phyloP scores from a whole-genome alignment of 768 basidiomycete species.

The Epithele typhae region DNA sequence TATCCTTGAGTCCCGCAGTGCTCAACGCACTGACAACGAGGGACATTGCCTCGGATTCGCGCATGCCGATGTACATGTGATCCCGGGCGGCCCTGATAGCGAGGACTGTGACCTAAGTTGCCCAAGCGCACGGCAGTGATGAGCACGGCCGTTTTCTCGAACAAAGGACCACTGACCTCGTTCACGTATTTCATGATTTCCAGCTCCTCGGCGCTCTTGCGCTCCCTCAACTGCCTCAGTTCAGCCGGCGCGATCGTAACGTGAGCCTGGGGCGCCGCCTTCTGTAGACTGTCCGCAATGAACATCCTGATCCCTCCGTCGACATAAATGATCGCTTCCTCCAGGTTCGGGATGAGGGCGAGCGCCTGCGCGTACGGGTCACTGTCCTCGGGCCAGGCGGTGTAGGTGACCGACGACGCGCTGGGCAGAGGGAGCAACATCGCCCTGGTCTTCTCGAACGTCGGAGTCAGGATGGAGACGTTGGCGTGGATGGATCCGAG shows the following conservation, averaged over 20 bases:
- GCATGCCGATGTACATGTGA: slow-evolving; percentile 65
- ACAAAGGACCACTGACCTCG: slow-evolving; percentile 48
- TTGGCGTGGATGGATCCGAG: slow-evolving; percentile 28
- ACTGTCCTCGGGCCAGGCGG: slow-evolving; percentile 65
- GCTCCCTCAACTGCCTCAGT: slow-evolving; percentile 62
- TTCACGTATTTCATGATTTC: slow-evolving; percentile 73
- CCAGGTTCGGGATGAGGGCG: slow-evolving; percentile 24
- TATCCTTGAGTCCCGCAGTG: slow-evolving; percentile 53
- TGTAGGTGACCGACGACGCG: slow-evolving; percentile 35
- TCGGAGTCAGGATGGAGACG: slow-evolving; percentile 66
- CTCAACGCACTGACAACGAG: slow-evolving; percentile 55
- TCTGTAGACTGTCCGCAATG: slow-evolving; percentile 57
- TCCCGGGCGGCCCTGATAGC: slow-evolving; percentile 64
- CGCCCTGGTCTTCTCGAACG: slow-evolving; percentile 73
- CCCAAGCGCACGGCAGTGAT: background rate
- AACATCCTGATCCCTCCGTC: slow-evolving; percentile 61
- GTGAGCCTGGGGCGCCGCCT: slow-evolving; percentile 32
- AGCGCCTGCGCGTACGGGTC: slow-evolving; percentile 56
- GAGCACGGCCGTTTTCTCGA: background rate
- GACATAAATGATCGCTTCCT: slow-evolving; percentile 44
- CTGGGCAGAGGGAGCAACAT: slow-evolving; percentile 52
- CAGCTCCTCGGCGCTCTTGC: slow-evolving; percentile 69
- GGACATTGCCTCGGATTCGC: slow-evolving; percentile 62
- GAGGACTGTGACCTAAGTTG: slow-evolving; percentile 64
- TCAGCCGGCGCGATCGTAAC: slow-evolving; percentile 50